Percentiles rank a stretch among this genome's conserved stretches.
phyloP scores from a whole-genome alignment of 345 rosid species.

The Citrus unshiu region DNA sequence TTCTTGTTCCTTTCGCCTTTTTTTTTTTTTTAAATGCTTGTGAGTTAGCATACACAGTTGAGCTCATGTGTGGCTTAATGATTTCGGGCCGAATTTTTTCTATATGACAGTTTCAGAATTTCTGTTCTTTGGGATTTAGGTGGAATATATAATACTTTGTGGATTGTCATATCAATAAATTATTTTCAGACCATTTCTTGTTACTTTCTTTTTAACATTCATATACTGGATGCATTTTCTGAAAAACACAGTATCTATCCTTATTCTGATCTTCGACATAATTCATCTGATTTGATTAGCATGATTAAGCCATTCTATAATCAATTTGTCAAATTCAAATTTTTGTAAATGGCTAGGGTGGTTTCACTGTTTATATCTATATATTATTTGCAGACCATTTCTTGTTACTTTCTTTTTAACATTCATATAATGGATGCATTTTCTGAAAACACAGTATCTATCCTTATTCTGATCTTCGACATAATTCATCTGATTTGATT shows the following conservation, averaged over 20 bases:
- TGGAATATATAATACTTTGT: neutral
- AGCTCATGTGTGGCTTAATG: neutral
- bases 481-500: neutral
- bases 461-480: neutral
- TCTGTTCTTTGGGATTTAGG: neutral
- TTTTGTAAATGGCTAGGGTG: neutral
- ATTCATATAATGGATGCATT: neutral
- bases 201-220: neutral
- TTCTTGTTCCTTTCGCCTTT: neutral
- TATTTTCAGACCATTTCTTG: neutral
- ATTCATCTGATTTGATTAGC: neutral
- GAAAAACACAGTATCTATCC: neutral
- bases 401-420: neutral
- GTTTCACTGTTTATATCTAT: neutral
- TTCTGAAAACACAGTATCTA: neutral
- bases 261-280: neutral
- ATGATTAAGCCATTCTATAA: neutral
- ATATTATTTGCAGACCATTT: neutral
- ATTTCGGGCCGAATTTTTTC: neutral
- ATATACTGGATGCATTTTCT: neutral
- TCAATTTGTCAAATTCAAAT: neutral
- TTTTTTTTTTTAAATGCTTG: neutral
- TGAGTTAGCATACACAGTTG: neutral
- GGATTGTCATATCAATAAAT: neutral
- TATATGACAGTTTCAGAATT: neutral